Percentiles rank a stretch among this genome's conserved stretches.
Evolutionary conservation across 257 asterid genomes (phyloP).

Genomic region (Solanum pinnatisectum): DNA sequence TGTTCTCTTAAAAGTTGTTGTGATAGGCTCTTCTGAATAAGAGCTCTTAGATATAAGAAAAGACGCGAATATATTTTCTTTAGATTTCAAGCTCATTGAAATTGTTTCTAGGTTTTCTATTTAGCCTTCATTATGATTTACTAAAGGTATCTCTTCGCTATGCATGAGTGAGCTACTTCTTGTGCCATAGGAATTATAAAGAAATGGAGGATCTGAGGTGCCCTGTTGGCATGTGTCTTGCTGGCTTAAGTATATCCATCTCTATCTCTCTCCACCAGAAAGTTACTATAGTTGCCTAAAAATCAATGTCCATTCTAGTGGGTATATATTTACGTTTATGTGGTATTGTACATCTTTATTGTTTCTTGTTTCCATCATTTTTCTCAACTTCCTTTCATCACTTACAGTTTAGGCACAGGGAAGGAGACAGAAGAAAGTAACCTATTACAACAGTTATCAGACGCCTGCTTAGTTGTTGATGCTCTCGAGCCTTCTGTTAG

Average conservation of each 20-base stretch:
- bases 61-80: neutral
- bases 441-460: conserved; percentile 87
- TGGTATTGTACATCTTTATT: neutral
- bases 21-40: neutral
- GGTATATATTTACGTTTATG: neutral
- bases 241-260: neutral
- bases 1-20: neutral
- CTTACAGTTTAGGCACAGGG: conserved; percentile 89
- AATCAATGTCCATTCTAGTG: neutral
- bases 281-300: neutral
- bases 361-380: neutral
- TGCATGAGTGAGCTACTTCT: neutral
- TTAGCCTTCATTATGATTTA: neutral
- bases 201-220: neutral
- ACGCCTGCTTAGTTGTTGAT: conserved; percentile 96
- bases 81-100: neutral
- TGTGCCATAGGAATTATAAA: neutral
- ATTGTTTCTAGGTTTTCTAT: neutral
- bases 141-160: neutral
- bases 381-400: neutral
- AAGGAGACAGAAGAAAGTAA: conserved; percentile 86
- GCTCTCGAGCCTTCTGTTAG: conserved; percentile 98
- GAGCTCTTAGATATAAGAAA: neutral
- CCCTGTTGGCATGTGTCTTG: neutral
- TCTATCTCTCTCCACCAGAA: neutral